A percentile compares a stretch with the other conserved stretches of the same genome.
These are phyloP conservation scores for Plantago major DNA, from an alignment of 257 asterid genomes.

Conservation along the genomic window DNA sequence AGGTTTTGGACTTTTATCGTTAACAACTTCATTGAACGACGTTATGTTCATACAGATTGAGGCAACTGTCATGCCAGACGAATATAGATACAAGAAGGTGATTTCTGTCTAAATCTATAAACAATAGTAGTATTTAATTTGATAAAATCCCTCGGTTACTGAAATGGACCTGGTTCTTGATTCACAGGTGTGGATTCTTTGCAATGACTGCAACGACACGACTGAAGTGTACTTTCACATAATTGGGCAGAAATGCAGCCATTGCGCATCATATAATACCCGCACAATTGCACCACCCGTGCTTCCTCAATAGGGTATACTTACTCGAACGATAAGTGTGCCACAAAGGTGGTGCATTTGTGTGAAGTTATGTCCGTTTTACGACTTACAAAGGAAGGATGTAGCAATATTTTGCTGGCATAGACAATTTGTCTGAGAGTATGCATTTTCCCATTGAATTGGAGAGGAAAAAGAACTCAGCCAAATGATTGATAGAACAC, in stretches of 20 bases:
- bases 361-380: constrained; percentile 1
- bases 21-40: background rate
- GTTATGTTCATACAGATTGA: constrained; percentile 49
- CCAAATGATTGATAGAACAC: too few relatives aligned
- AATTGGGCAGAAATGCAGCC: constrained; percentile 88
- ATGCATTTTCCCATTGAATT: background rate
- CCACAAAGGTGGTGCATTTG: constrained; percentile 7
- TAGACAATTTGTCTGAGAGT: background rate
- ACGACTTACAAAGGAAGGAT: background rate
- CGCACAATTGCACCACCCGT: constrained; percentile 81
- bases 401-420: background rate
- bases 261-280: constrained; percentile 84
- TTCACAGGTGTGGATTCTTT: constrained; percentile 84
- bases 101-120: constrained; percentile 12
- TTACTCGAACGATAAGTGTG: constrained; percentile 11
- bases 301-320: constrained; percentile 50
- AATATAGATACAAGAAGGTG: constrained; percentile 85
- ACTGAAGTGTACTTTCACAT: constrained; percentile 89
- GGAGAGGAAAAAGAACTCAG: too few relatives aligned
- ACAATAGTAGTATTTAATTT: background rate
- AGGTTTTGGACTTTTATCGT: background rate
- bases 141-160: constrained; percentile 1
- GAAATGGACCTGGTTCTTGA: background rate
- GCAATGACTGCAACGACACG: constrained; percentile 91
- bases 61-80: constrained; percentile 78